phyloP scores from a whole-genome alignment of 2,329 filamentous ascomycete genomes.

The Alternaria sp. region DNA sequence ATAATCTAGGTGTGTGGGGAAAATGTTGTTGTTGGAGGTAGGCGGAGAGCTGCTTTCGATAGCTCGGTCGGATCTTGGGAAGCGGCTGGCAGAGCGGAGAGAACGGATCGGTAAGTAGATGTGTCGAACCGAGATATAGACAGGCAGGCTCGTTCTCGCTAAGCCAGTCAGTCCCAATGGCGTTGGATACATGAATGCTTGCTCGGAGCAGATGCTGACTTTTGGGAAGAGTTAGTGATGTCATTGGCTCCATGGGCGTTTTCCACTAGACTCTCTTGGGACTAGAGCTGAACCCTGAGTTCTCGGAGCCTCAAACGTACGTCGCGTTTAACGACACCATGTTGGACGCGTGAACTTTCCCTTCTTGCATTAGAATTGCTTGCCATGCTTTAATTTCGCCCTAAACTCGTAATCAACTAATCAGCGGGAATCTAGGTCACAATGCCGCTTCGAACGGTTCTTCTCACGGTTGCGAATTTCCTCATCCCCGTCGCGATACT shows the following conservation, averaged over 20 bases:
- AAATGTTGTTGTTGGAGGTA: conserved; percentile 33
- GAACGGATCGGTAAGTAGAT: conserved; percentile 4
- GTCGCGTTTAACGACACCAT: conserved; percentile 36
- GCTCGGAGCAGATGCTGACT: conserved; percentile 15
- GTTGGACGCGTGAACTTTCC: conserved; percentile 25
- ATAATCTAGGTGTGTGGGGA: conserved; percentile 1
- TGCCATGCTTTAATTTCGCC: conserved; percentile 11
- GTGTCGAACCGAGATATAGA: not conserved
- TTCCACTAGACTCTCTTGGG: conserved; percentile 25
- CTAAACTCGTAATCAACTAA: conserved; percentile 8
- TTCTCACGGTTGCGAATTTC: conserved; percentile 74
- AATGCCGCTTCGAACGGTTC: conserved; percentile 41
- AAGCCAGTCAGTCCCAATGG: conserved; percentile 24
- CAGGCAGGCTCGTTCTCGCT: not conserved
- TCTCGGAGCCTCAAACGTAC: conserved; percentile 20
- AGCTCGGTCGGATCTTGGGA: conserved; percentile 8
- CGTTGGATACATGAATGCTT: conserved; percentile 26
- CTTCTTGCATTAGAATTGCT: conserved; percentile 19
- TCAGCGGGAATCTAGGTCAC: conserved; percentile 10
- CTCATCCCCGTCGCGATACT: conserved; percentile 74
- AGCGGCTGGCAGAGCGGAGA: conserved; percentile 7
- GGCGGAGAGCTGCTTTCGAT: conserved; percentile 29
- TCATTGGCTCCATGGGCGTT: conserved; percentile 41
- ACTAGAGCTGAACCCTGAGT: conserved; percentile 42
- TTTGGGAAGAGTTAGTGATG: conserved; percentile 40